Conservation (phyloP, 768 basidiomycete genomes). For the Glaciozyma antarctica region DNA sequence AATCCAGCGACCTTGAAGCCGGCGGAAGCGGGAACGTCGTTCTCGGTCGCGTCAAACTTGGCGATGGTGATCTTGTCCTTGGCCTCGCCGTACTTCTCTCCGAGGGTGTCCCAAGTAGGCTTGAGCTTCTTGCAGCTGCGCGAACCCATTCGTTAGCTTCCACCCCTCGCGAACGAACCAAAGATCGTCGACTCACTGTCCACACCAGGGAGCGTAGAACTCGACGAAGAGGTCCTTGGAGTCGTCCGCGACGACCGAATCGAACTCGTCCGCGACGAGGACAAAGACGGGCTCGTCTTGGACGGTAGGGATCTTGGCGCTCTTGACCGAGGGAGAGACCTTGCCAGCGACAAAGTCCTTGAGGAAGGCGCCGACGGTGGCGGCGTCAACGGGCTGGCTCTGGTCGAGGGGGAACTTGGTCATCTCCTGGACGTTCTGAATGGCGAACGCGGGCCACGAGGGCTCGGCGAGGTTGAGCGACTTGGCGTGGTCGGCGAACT, state of each 20-base stretch:
- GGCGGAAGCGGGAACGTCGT: slow-evolving; percentile 80
- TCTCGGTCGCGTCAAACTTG: slow-evolving; percentile 93
- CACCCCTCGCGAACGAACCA: neutral
- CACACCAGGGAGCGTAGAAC: slow-evolving; percentile 92
- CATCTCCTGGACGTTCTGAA: slow-evolving; percentile 74
- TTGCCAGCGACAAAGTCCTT: slow-evolving; percentile 59
- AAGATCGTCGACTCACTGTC: slow-evolving; percentile 31
- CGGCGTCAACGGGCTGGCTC: slow-evolving; percentile 51
- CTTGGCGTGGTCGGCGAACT: slow-evolving; percentile 87
- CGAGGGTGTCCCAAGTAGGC: slow-evolving; percentile 86
- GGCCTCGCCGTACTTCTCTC: slow-evolving; percentile 61
- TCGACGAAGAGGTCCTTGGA: slow-evolving; percentile 88
- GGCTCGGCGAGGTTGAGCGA: slow-evolving; percentile 75
- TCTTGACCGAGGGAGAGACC: slow-evolving; percentile 77
- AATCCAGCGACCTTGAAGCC: slow-evolving; percentile 79
- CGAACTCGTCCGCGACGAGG: slow-evolving; percentile 82
- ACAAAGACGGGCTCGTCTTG: slow-evolving; percentile 75
- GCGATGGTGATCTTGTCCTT: slow-evolving; percentile 45
- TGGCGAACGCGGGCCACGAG: slow-evolving; percentile 87
- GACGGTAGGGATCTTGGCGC: slow-evolving; percentile 67
- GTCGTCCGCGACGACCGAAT: slow-evolving; percentile 71
- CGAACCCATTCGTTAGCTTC: neutral
- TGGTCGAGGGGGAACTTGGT: slow-evolving; percentile 78
- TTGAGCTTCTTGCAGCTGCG: slow-evolving; percentile 89
- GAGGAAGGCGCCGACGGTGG: slow-evolving; percentile 54